These are phyloP conservation scores for Ophiostoma himal-ulmi DNA, from an alignment of 2,329 filamentous ascomycete species.

Conservation along the genomic window DNA sequence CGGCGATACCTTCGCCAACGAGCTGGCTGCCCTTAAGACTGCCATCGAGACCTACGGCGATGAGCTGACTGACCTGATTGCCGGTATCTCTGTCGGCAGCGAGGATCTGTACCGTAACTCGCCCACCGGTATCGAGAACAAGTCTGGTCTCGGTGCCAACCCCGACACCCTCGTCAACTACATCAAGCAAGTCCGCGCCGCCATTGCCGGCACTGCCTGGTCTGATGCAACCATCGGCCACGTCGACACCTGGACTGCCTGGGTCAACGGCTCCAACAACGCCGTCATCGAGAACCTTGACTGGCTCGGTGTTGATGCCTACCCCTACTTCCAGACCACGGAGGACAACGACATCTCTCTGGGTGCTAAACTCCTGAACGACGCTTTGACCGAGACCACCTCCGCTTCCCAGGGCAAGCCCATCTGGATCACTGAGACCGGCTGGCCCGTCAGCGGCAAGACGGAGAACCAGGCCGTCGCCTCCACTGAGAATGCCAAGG, in stretches of 20 bases:
- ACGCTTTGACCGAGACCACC: constrained; percentile 56
- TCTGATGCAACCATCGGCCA: constrained; percentile 61
- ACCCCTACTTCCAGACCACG: constrained; percentile 75
- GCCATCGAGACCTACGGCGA: constrained; percentile 65
- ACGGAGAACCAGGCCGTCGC: constrained; percentile 58
- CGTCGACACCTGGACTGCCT: constrained; percentile 84
- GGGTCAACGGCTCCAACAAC: constrained; percentile 65
- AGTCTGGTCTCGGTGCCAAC: constrained; percentile 54
- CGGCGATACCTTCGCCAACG: constrained; percentile 62
- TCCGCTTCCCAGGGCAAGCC: constrained; percentile 58
- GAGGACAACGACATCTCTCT: constrained; percentile 60
- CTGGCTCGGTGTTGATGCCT: constrained; percentile 79
- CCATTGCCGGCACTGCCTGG: constrained; percentile 58
- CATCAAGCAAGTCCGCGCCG: constrained; percentile 60
- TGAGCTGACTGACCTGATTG: constrained; percentile 59
- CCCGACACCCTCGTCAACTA: constrained; percentile 61
- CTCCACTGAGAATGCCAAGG: constrained; percentile 61
- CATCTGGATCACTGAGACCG: constrained; percentile 84
- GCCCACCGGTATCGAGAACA: constrained; percentile 58
- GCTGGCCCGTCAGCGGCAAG: constrained; percentile 71
- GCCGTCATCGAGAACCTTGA: constrained; percentile 64
- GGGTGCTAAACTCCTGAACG: constrained; percentile 61
- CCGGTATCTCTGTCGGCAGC: constrained; percentile 77
- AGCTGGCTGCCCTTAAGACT: constrained; percentile 63
- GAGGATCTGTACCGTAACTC: constrained; percentile 83